A percentile compares a stretch with the other conserved stretches of the same genome.
phyloP scores from a whole-genome alignment of 176 grass and related monocot species.

The Oryza longistaminata region DNA sequence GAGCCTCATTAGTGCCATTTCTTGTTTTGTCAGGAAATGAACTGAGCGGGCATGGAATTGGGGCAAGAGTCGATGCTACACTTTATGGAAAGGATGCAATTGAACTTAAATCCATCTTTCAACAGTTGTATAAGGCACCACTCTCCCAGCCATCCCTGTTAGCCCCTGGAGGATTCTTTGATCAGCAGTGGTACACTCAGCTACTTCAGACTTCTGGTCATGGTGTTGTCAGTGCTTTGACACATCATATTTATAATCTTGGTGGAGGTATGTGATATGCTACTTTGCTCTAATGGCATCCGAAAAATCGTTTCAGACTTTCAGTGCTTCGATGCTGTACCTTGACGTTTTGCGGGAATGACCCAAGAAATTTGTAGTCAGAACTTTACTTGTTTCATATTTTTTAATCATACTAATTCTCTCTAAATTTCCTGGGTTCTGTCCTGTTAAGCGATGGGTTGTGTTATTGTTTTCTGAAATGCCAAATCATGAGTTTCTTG shows the following conservation, averaged over 20 bases:
- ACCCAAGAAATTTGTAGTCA: neutral
- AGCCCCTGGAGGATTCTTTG: conserved; percentile 89
- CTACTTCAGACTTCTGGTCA: conserved; percentile 67
- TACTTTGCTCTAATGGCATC: neutral
- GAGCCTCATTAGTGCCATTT: neutral
- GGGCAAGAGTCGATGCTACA: conserved; percentile 59
- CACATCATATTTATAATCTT: conserved; percentile 85
- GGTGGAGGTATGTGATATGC: conserved; percentile 62
- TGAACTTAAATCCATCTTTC: conserved; percentile 62
- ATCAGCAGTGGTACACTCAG: conserved; percentile 78
- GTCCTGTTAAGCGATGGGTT: neutral
- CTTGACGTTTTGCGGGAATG: neutral
- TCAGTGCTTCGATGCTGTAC: conserved; percentile 3
- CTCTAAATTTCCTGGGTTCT: neutral
- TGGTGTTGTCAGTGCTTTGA: conserved; percentile 60
- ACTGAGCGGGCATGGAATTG: conserved; percentile 67
- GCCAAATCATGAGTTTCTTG: neutral
- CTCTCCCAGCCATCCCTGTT: conserved; percentile 51
- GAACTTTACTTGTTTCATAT: neutral
- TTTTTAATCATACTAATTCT: neutral
- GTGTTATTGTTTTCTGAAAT: neutral
- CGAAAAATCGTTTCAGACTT: neutral
- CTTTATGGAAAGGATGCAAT: conserved; percentile 64
- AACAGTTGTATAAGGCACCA: conserved; percentile 53
- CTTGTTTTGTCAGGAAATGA: conserved; percentile 69